phyloP scores from a whole-genome alignment of 192 early-diverging fungal species.

The Backusella psychrophila region DNA sequence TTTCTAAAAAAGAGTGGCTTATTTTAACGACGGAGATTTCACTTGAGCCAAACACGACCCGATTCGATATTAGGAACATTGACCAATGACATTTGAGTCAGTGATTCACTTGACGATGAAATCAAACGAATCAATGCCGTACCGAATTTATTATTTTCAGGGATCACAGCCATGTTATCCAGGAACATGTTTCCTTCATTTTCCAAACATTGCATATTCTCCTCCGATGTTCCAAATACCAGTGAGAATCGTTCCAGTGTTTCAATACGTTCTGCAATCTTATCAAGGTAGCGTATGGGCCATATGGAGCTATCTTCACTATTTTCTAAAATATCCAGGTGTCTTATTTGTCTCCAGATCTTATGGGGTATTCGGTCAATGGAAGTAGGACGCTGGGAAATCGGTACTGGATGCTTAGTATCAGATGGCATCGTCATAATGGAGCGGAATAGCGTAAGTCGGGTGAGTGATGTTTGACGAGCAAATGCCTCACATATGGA shows the following conservation, averaged over 20 bases:
- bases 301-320: neutral
- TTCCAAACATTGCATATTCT: neutral
- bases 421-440: neutral
- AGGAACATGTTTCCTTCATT: slow-evolving; percentile 2
- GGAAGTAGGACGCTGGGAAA: neutral
- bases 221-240: slow-evolving; percentile 3
- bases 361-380: neutral
- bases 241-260: neutral
- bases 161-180: neutral
- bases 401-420: neutral
- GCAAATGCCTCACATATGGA: neutral
- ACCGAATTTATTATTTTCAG: neutral
- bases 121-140: neutral
- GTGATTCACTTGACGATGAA: neutral
- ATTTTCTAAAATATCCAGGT: neutral
- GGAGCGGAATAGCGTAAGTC: neutral
- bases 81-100: neutral
- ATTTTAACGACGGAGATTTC: slow-evolving; percentile 1
- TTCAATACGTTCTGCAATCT: neutral
- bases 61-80: slow-evolving; percentile 1
- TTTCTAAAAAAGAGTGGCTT: neutral
- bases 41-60: neutral
- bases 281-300: neutral
- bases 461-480: neutral
- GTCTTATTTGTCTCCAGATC: neutral